These are phyloP conservation scores for Dothiorella sarmentorum DNA, from an alignment of 2,329 filamentous ascomycete genomes.

Conservation along the genomic window DNA sequence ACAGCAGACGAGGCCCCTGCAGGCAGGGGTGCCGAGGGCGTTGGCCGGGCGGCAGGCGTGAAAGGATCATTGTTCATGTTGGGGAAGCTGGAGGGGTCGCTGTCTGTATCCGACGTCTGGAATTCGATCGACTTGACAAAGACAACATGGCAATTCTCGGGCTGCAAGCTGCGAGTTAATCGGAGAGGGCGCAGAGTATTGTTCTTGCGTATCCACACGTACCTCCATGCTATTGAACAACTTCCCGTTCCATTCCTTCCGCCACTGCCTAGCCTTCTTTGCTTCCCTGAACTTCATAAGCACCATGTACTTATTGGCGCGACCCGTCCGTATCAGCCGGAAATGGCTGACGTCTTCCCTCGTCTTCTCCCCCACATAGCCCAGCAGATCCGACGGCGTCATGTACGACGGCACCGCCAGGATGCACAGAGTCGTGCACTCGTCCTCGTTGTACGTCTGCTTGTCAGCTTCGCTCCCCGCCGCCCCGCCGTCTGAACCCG, in stretches of 20 bases:
- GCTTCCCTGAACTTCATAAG: conserved; percentile 86
- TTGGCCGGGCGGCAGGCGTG: conserved; percentile 53
- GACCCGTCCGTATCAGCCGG: conserved; percentile 84
- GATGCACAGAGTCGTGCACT: conserved; percentile 87
- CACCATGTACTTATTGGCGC: conserved; percentile 89
- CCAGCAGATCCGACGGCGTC: conserved; percentile 83
- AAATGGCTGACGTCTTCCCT: conserved; percentile 87
- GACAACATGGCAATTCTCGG: conserved; percentile 90
- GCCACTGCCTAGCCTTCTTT: conserved; percentile 73
- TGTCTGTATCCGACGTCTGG: conserved; percentile 55
- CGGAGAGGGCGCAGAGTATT: neutral
- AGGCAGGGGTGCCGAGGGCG: conserved; percentile 35
- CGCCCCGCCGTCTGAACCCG: conserved; percentile 33
- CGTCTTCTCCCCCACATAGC: conserved; percentile 86
- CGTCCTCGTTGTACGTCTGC: conserved; percentile 48
- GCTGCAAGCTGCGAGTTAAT: conserved; percentile 45
- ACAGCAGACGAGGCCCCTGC: conserved; percentile 32
- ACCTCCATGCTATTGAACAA: conserved; percentile 91
- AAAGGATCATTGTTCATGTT: conserved; percentile 64
- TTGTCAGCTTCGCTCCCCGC: conserved; percentile 22
- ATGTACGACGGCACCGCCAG: conserved; percentile 93
- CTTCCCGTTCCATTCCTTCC: conserved; percentile 84
- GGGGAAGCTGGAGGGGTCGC: conserved; percentile 52
- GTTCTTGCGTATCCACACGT: conserved; percentile 27
- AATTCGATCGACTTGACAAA: conserved; percentile 92